These are phyloP conservation scores for Trichosporon coremiiforme DNA, from an alignment of 1,284 basidiomycete species.

Conservation along the genomic window DNA sequence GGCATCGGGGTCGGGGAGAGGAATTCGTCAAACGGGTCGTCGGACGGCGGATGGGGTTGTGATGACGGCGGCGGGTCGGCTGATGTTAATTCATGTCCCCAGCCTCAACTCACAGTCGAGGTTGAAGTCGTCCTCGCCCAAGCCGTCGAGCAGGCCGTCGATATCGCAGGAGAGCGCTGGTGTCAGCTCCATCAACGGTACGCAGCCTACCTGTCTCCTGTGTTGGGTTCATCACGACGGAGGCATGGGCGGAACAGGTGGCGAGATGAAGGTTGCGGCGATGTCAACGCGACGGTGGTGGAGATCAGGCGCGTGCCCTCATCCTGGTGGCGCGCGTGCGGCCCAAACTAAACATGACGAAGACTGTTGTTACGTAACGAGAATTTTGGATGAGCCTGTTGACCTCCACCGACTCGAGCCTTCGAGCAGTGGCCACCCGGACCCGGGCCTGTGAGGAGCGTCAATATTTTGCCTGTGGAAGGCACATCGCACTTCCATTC, in stretches of 20 bases:
- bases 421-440: slow-evolving; percentile 12
- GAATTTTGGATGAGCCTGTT: not conserved
- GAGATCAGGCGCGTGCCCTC: not conserved
- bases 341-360: not conserved
- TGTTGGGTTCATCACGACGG: slow-evolving; percentile 9
- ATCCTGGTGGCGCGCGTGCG: not conserved
- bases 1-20: slow-evolving; percentile 24
- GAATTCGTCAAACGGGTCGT: slow-evolving; percentile 15
- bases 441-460: not conserved
- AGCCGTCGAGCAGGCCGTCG: slow-evolving; percentile 41
- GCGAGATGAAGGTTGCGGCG: not conserved
- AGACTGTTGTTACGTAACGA: not conserved
- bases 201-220: slow-evolving; percentile 15
- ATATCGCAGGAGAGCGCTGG: slow-evolving; percentile 30
- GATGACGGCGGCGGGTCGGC: slow-evolving; percentile 6
- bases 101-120: slow-evolving; percentile 27
- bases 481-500: not conserved
- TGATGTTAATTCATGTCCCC: not conserved
- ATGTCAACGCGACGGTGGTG: not conserved
- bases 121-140: slow-evolving; percentile 46
- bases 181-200: no score
- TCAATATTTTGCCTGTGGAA: not conserved
- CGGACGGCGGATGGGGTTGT: not conserved
- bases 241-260: not conserved
- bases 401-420: slow-evolving; percentile 12